These are phyloP conservation scores for Amaranthus palmeri DNA, from an alignment of 148 eudicot genomes.

Conservation along the genomic window DNA sequence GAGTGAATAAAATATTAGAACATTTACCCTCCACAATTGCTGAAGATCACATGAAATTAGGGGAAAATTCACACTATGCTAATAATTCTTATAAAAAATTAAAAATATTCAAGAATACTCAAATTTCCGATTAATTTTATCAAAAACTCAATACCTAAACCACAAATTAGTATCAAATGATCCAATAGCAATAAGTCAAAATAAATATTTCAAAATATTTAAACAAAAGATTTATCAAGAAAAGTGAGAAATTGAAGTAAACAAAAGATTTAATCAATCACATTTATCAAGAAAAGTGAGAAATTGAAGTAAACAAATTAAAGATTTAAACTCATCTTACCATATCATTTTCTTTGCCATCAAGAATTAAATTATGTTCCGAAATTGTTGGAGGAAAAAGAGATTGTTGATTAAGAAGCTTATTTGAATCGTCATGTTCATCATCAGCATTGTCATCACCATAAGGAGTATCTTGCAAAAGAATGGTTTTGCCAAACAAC, in stretches of 20 bases:
- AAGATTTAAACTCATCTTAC: not conserved
- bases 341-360: not conserved
- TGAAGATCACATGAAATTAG: too few relatives aligned
- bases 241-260: not conserved
- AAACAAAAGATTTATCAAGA: not conserved
- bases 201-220: not conserved
- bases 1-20: too few relatives aligned
- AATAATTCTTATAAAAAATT: too few relatives aligned
- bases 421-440: not conserved
- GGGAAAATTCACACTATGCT: too few relatives aligned
- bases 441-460: not conserved
- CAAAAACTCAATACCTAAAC: too few relatives aligned
- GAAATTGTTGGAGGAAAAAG: not conserved
- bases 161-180: too few relatives aligned
- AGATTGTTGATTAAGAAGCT: not conserved
- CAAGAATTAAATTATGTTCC: not conserved
- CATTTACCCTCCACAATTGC: too few relatives aligned
- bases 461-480: conserved; percentile 21
- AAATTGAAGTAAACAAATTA: not conserved
- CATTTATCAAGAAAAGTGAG: not conserved
- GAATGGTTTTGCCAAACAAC: conserved; percentile 55
- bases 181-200: not conserved
- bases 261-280: not conserved
- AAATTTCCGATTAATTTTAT: too few relatives aligned
- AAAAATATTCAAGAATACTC: too few relatives aligned